Evolutionary conservation across 805 yeast genomes (phyloP), one percentile per base, ranked within the genome.

Genomic region (Alloascoidea hylecoeti): DNA sequence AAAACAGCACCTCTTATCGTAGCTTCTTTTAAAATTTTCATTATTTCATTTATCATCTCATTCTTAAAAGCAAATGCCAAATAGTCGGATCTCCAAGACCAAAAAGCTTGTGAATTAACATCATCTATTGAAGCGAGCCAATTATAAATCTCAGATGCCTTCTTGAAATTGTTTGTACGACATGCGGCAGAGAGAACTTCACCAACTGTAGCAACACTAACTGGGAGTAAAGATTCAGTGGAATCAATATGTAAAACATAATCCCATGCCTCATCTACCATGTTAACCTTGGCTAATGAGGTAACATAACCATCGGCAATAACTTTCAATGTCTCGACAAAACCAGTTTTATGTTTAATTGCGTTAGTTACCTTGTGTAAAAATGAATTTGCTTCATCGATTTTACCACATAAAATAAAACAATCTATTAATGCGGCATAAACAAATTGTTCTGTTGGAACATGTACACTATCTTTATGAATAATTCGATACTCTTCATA

Each of bases 391-490:
- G 30, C 60, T 5, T 38, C 41, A 6, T 38, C 49, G 14, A 50
- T 38, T 16, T 52, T 44, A 13, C 42, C 44, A 33, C 43, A 39
- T 17, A 38, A 36, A 38, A 52, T 52, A 28, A 44, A 52, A 4
- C 55, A 51, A 12, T 42, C 41, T 16, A 55, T 39, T 35, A 55
- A 42, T n/a, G 50, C 49, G n/a, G 44, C 30, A 36, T 51, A 52
- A 14, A 49, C 44, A 1, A 35, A 39, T 13, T 32, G 32, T 33
- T 41, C 44, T n/a, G 28, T 38, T n/a, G 38, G 35, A 4, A 18
- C 33, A n/a, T n/a, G n/a, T 16, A 34, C 38, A 5, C 38, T 37
- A 5, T 37, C 39, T 16, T 46, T 47, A n/a, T n/a, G n/a, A n/a
- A n/a, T n/a, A n/a, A n/a, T n/a, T n/a, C n/a, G n/a, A 43, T 44